These are phyloP conservation scores for Backusella morwellensis DNA, from an alignment of 192 early-diverging fungal genomes.

Conservation along the genomic window DNA sequence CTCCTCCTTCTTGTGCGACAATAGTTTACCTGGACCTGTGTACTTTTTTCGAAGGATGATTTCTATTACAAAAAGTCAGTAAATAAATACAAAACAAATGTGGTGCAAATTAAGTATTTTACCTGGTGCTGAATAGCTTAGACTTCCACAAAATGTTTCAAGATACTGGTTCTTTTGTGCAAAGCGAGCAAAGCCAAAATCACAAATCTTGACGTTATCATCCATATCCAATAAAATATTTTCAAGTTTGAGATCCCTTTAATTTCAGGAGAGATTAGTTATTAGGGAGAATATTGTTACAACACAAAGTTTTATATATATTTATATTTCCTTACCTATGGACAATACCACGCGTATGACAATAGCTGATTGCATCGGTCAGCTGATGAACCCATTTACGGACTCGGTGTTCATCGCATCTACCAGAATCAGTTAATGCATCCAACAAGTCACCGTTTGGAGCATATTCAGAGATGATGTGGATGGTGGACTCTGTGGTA, in stretches of 20 bases:
- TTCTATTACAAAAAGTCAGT: constrained; percentile 43
- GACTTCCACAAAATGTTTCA: constrained; percentile 63
- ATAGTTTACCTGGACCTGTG: constrained; percentile 63
- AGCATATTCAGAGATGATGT: constrained; percentile 81
- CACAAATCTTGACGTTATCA: constrained; percentile 60
- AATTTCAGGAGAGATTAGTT: background rate
- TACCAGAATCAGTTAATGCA: constrained; percentile 42
- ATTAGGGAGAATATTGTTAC: constrained; percentile 2
- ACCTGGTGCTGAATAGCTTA: constrained; percentile 81
- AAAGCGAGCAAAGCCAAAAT: constrained; percentile 67
- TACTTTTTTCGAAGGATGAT: constrained; percentile 76
- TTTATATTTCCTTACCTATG: constrained; percentile 34
- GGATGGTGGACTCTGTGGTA: constrained; percentile 68
- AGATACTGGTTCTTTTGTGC: constrained; percentile 55
- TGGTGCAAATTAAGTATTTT: constrained; percentile 3
- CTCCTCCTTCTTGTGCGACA: background rate
- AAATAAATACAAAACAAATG: background rate
- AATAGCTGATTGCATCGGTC: constrained; percentile 47
- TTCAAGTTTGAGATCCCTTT: constrained; percentile 59
- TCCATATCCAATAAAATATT: constrained; percentile 56
- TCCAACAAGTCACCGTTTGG: constrained; percentile 65
- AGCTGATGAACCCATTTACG: constrained; percentile 52
- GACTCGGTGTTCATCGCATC: constrained; percentile 40
- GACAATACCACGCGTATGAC: constrained; percentile 54
- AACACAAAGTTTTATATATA: background rate